Percentiles rank a stretch among this genome's conserved stretches.
These are phyloP conservation scores for Aspergillus fumigatiaffinis DNA, from an alignment of 2,329 filamentous ascomycete genomes.

Conservation along the genomic window DNA sequence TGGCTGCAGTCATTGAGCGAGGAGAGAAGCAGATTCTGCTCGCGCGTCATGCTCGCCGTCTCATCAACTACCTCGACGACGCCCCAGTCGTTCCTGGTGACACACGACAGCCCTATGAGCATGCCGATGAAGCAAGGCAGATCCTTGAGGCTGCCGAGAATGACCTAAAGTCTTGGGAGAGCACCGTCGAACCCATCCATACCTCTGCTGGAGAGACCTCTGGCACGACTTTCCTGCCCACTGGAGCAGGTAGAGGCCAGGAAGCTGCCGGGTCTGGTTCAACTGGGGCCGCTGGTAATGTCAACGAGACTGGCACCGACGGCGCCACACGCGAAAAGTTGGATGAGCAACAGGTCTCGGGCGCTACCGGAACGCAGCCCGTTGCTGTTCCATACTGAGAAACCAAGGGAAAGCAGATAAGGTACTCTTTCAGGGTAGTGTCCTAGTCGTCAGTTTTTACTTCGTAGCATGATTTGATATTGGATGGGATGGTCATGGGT, in stretches of 20 bases:
- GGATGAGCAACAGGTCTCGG: not conserved
- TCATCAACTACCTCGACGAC: slow-evolving; percentile 84
- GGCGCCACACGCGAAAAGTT: not conserved
- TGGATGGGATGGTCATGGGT: not conserved
- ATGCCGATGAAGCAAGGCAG: slow-evolving; percentile 67
- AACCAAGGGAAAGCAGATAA: not conserved
- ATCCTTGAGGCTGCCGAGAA: slow-evolving; percentile 90
- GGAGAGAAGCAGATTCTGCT: slow-evolving; percentile 96
- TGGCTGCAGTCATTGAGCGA: slow-evolving; percentile 87
- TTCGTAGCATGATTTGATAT: not conserved
- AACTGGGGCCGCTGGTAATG: not conserved
- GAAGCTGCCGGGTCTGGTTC: slow-evolving; percentile 1
- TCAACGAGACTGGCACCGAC: slow-evolving; percentile 3
- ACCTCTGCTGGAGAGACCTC: slow-evolving; percentile 48
- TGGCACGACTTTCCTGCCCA: slow-evolving; percentile 34
- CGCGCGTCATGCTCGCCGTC: slow-evolving; percentile 80
- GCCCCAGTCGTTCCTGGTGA: slow-evolving; percentile 86
- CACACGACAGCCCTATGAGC: slow-evolving; percentile 62
- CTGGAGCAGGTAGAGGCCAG: slow-evolving; percentile 3
- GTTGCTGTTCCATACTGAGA: slow-evolving; percentile 12
- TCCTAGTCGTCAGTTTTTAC: not conserved
- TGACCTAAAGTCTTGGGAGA: slow-evolving; percentile 72
- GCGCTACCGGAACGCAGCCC: slow-evolving; percentile 6
- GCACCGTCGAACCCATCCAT: slow-evolving; percentile 52
- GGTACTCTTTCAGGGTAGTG: not conserved